A percentile compares a stretch with the other conserved stretches of the same genome.
Conservation (phyloP, 306 rosid genomes). For the Sindora glabra region DNA sequence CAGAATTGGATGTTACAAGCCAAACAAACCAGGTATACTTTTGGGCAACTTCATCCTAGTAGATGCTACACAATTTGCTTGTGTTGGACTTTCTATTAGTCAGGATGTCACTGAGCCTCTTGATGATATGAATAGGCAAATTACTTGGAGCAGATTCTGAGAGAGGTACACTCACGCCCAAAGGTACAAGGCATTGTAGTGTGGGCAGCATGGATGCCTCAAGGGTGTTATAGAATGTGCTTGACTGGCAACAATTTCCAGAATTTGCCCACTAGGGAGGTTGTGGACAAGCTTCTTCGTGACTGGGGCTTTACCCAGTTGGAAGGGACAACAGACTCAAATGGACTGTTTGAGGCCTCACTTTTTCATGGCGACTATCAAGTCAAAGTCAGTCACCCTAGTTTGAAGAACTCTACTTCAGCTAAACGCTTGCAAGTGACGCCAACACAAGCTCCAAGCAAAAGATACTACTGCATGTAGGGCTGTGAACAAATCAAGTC, state of each 20-base stretch:
- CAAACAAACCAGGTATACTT: not conserved
- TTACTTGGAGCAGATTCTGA: slow-evolving; percentile 33
- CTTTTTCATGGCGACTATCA: not conserved
- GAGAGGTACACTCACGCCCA: slow-evolving; percentile 40
- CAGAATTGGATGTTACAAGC: slow-evolving; percentile 38
- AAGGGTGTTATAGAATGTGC: slow-evolving; percentile 41
- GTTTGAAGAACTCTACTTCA: not conserved
- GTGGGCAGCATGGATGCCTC: slow-evolving; percentile 27
- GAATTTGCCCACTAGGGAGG: slow-evolving; percentile 42
- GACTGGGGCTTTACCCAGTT: slow-evolving; percentile 25
- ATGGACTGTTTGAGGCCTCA: not conserved
- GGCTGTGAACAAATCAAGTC: too few species aligned
- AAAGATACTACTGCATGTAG: not conserved
- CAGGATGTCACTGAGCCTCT: not conserved
- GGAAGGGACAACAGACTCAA: not conserved
- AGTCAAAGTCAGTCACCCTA: not conserved
- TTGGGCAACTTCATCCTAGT: not conserved
- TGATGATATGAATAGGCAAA: slow-evolving; percentile 13
- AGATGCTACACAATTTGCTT: too few species aligned
- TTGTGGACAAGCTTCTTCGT: slow-evolving; percentile 36
- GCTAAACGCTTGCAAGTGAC: slow-evolving; percentile 8
- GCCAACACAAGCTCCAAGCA: not conserved
- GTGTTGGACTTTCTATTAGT: too few species aligned
- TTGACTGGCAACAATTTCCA: slow-evolving; percentile 37
- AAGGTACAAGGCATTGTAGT: slow-evolving; percentile 31